Conservation (phyloP, 768 basidiomycete genomes). For the Botryobasidium botryosum region DNA sequence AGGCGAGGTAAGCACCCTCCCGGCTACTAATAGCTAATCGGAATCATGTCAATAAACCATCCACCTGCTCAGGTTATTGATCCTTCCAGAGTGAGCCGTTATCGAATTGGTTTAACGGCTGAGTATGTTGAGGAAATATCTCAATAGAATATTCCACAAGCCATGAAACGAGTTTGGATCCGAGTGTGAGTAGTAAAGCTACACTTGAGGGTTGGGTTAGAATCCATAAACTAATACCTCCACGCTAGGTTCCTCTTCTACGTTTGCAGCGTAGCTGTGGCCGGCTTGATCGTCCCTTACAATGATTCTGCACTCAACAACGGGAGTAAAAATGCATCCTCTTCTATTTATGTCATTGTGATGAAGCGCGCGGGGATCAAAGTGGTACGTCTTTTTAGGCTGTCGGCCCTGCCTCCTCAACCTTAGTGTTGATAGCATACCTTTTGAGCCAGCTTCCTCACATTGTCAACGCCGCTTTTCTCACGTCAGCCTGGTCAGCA, state of each 20-base stretch:
- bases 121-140: slow-evolving; percentile 27
- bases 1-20: slow-evolving; percentile 26
- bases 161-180: slow-evolving; percentile 26
- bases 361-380: slow-evolving; percentile 59
- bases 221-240: slow-evolving; percentile 16
- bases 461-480: slow-evolving; percentile 2
- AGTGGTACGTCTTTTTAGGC: slow-evolving; percentile 9
- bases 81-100: no score
- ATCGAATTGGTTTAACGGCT: no score
- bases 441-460: slow-evolving; percentile 1
- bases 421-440: slow-evolving; percentile 16
- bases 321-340: slow-evolving; percentile 37
- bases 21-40: slow-evolving; percentile 34
- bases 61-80: no score
- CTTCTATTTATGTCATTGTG: slow-evolving; percentile 84
- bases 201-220: neutral
- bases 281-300: slow-evolving; percentile 61
- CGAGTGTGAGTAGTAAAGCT: slow-evolving; percentile 1
- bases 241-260: slow-evolving; percentile 74
- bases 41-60: no score
- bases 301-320: slow-evolving; percentile 40
- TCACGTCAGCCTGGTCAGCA: slow-evolving; percentile 6
- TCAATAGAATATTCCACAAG: slow-evolving; percentile 27
- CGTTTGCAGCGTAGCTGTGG: slow-evolving; percentile 9
- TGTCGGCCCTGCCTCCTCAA: slow-evolving; percentile 51